A percentile compares a stretch with the other conserved stretches of the same genome.
These are phyloP conservation scores for Pythium angustatum DNA, from an alignment of 352 stramenopile species.

Conservation along the genomic window DNA sequence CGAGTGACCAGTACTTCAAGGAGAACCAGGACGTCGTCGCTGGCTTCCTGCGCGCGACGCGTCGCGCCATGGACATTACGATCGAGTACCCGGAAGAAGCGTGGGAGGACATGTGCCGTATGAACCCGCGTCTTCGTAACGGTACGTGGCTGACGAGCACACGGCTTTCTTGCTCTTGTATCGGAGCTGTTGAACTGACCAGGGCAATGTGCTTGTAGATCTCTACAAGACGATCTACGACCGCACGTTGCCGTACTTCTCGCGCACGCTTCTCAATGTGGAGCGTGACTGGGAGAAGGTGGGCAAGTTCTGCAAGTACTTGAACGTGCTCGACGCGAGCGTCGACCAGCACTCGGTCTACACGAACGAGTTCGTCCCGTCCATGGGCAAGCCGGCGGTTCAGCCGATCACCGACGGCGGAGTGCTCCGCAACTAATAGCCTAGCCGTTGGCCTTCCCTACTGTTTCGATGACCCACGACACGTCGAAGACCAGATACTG, in stretches of 20 bases:
- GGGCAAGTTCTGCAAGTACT: constrained; percentile 57
- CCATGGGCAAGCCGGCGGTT: constrained; percentile 48
- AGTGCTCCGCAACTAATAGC: constrained; percentile 35
- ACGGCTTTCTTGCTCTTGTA: no score
- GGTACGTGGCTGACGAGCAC: constrained; percentile 23
- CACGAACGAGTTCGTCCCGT: constrained; percentile 50
- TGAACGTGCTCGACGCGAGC: constrained; percentile 43
- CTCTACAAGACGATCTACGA: constrained; percentile 56
- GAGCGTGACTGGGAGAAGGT: constrained; percentile 58
- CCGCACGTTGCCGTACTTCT: constrained; percentile 53
- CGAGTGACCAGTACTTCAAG: constrained; percentile 48
- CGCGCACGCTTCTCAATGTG: constrained; percentile 49
- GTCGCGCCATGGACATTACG: constrained; percentile 50
- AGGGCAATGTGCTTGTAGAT: no score
- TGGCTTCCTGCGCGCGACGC: constrained; percentile 45
- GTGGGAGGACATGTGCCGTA: constrained; percentile 55
- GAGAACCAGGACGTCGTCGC: constrained; percentile 48
- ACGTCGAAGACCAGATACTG: no score
- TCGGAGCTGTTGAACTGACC: no score
- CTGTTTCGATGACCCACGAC: no score
- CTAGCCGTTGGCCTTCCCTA: no score
- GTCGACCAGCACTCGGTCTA: constrained; percentile 59
- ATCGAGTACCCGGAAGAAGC: constrained; percentile 52
- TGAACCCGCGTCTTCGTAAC: constrained; percentile 49
- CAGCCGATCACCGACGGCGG: constrained; percentile 43